Evolutionary conservation across 2,329 filamentous ascomycete species (phyloP), one percentile per base, ranked within the genome.

Genomic region (Niveomyces coronatus): DNA sequence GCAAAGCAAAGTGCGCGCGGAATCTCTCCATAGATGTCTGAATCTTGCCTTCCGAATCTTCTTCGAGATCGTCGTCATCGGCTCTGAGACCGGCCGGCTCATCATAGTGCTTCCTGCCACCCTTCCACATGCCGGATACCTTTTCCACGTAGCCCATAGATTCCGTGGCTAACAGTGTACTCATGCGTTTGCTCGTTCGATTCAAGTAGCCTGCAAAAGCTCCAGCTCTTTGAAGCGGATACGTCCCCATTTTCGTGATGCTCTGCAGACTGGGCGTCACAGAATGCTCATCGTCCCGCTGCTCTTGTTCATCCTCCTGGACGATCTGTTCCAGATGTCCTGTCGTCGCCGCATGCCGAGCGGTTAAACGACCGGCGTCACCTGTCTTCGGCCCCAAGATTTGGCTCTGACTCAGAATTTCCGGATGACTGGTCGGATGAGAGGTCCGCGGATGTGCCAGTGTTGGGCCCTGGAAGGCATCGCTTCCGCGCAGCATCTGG

Each of bases 71-170:
- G n/a, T 74, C 68, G 13, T 76, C 71, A 31, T 77, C 71, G 2
- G 66, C 64, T 20, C 61, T 64, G 29, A 71, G 60, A 16, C 63
- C 70, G 31, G 63, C 57, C 3, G 68, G 68, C 30, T 75, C 82
- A 35, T 82, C 79, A 51, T 96, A 98, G 58, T 96, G 89, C 51
- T 82, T 87, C 49, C 82, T 80, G 10, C 85, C 85, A 23, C 91
- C 91, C 48, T 87, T 85, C 78, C 91, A 91, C 84, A 96, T 96
- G 26, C 87, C 89, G 0, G 89, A 94, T 0, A 96, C 88, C 58
- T 95, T 96, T 53, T 93, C 88, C 22, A 94, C 82, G 54, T 96
- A 96, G 2, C 86, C 87, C 79, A 94, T 94, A 1, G 89, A 93
- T 56, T 95, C 88, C 0, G 82, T 85, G 6, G 89, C 85, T 31